Percentiles rank a stretch among this genome's conserved stretches.
phyloP scores from a whole-genome alignment of 2,329 filamentous ascomycete species.

The Verticillium albo-atrum region DNA sequence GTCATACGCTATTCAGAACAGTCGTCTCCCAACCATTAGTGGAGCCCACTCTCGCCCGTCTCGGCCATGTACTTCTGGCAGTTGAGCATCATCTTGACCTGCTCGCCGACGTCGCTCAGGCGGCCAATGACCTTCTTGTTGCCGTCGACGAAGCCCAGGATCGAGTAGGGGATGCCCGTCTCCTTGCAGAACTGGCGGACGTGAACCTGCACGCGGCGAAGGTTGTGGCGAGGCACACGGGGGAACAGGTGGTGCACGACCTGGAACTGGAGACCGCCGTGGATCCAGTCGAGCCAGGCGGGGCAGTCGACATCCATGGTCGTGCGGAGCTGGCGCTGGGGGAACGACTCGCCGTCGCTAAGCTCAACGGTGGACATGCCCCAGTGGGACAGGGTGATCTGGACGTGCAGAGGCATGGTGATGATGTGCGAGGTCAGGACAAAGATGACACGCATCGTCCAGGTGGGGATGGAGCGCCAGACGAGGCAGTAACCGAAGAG shows the following conservation, averaged over 20 bases:
- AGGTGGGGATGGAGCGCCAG: constrained; percentile 55
- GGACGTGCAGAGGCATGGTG: constrained; percentile 65
- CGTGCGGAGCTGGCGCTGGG: constrained; percentile 65
- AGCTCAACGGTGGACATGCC: constrained; percentile 66
- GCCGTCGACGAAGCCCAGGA: constrained; percentile 58
- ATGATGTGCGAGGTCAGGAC: constrained; percentile 60
- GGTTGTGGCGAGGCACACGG: constrained; percentile 63
- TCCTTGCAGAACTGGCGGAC: constrained; percentile 63
- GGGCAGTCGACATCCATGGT: constrained; percentile 74
- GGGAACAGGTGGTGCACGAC: constrained; percentile 68
- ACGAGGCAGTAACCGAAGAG: constrained; percentile 64
- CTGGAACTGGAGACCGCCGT: constrained; percentile 71
- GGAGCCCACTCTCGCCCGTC: constrained; percentile 39
- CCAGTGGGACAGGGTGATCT: constrained; percentile 70
- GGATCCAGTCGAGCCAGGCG: constrained; percentile 66
- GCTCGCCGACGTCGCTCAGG: constrained; percentile 55
- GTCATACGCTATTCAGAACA: not conserved
- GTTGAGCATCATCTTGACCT: constrained; percentile 54
- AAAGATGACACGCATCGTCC: constrained; percentile 53
- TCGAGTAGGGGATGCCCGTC: constrained; percentile 57
- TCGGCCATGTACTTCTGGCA: constrained; percentile 49
- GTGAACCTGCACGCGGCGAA: constrained; percentile 54
- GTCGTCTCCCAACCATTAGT: constrained; percentile 11
- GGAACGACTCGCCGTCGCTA: constrained; percentile 60
- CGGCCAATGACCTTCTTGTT: constrained; percentile 47